Conservation (phyloP, 2,329 filamentous ascomycete species). For the Lasiodiplodia theobromae region DNA sequence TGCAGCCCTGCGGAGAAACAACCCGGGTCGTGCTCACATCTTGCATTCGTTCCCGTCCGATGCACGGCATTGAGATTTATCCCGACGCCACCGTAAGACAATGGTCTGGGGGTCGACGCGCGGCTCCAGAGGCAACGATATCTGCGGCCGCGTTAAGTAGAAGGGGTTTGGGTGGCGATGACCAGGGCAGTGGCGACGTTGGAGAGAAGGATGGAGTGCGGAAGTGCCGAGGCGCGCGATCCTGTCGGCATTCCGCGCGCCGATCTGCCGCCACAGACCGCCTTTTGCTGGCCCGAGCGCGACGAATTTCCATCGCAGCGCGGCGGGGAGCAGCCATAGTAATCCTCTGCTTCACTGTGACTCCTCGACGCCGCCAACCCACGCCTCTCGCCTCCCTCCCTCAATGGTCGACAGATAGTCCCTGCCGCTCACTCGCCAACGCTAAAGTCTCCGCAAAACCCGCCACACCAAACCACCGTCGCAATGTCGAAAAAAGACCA, state of each 20-base stretch:
- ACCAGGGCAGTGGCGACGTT: neutral
- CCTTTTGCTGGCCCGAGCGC: slow-evolving; percentile 4
- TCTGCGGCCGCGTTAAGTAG: too few species aligned
- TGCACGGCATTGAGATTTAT: neutral
- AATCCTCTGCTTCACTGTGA: slow-evolving; percentile 26
- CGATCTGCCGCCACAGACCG: slow-evolving; percentile 16
- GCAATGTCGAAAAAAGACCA: slow-evolving; percentile 37
- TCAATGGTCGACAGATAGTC: slow-evolving; percentile 29
- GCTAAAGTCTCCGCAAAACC: neutral
- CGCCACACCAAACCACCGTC: neutral
- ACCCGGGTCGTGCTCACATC: neutral
- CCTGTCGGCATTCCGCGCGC: neutral
- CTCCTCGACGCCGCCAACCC: neutral
- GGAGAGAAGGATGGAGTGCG: neutral
- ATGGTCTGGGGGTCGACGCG: too few species aligned
- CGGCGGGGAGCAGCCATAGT: slow-evolving; percentile 15
- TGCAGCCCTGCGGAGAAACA: slow-evolving; percentile 2
- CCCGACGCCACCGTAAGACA: too few species aligned
- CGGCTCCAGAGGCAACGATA: too few species aligned
- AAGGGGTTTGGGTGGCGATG: too few species aligned
- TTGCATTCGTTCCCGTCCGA: neutral
- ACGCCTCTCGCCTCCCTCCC: neutral
- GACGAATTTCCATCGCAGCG: slow-evolving; percentile 23
- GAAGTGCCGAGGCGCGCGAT: neutral
- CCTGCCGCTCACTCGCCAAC: neutral